A percentile compares a stretch with the other conserved stretches of the same genome.
phyloP scores from a whole-genome alignment of 2,329 filamentous ascomycete genomes.

The Colletotrichum echinochloae region DNA sequence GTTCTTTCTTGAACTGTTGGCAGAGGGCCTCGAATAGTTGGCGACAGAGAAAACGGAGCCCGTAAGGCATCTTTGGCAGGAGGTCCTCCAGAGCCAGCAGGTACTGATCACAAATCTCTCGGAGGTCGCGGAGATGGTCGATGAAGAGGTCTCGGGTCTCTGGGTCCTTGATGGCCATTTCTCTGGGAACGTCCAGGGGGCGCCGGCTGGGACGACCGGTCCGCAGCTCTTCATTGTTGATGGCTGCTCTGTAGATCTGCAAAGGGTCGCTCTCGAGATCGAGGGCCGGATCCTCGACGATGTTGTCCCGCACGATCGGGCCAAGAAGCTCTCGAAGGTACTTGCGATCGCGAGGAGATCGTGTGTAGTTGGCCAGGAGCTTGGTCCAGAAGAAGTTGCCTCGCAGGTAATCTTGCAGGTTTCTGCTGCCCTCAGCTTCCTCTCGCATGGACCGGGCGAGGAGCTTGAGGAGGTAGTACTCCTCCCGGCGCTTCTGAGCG shows the following conservation, averaged over 20 bases:
- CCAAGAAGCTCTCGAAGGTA: conserved; percentile 90
- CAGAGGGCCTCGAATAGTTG: conserved; percentile 86
- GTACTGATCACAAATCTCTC: conserved; percentile 94
- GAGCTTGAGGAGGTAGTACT: conserved; percentile 95
- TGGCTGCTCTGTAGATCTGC: conserved; percentile 94
- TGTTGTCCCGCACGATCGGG: conserved; percentile 87
- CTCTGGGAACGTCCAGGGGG: conserved; percentile 85
- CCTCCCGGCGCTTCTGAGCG: conserved; percentile 94
- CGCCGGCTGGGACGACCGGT: conserved; percentile 87
- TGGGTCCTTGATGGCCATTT: conserved; percentile 94
- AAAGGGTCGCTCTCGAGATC: conserved; percentile 97
- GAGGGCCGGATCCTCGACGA: conserved; percentile 89
- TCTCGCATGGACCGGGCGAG: conserved; percentile 86
- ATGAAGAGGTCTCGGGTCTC: conserved; percentile 95
- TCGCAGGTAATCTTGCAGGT: conserved; percentile 86
- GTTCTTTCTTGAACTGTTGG: conserved; percentile 82
- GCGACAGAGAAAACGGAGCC: conserved; percentile 86
- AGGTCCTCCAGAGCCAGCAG: conserved; percentile 85
- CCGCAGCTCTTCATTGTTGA: conserved; percentile 96
- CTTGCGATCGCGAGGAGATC: conserved; percentile 91
- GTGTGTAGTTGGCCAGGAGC: conserved; percentile 86
- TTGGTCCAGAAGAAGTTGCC: conserved; percentile 95
- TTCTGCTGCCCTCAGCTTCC: conserved; percentile 80
- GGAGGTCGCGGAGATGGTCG: conserved; percentile 90
- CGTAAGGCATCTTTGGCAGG: conserved; percentile 90